phyloP scores from a whole-genome alignment of 768 basidiomycete genomes.

The Lentinula aciculospora region DNA sequence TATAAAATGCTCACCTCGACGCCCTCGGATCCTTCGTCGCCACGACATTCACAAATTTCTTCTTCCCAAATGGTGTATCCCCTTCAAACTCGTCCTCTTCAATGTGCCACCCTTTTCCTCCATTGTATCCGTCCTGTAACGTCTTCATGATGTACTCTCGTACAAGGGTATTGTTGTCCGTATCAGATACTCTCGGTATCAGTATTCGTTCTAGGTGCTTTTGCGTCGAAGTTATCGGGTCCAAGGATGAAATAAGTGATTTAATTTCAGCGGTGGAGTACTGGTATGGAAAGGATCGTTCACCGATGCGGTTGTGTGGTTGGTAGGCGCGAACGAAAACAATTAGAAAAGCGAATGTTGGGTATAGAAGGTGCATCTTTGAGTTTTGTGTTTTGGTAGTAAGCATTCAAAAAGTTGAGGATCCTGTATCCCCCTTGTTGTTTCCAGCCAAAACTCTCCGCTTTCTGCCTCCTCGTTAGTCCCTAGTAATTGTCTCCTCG shows the following conservation, averaged over 20 bases:
- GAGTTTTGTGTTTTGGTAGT: no score
- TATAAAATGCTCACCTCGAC: constrained; percentile 15
- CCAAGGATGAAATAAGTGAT: constrained; percentile 28
- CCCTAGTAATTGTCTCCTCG: no score
- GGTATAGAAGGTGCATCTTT: neutral
- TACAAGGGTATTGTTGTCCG: constrained; percentile 75
- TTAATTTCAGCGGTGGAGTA: neutral
- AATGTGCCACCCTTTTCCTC: constrained; percentile 57
- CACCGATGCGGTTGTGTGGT: neutral
- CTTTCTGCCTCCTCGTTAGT: no score
- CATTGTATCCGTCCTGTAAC: constrained; percentile 30
- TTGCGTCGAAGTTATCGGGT: constrained; percentile 45
- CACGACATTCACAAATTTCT: constrained; percentile 83
- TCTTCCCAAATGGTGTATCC: constrained; percentile 75
- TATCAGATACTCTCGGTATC: constrained; percentile 56
- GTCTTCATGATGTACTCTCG: constrained; percentile 75
- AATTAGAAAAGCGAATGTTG: neutral
- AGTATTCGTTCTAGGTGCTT: constrained; percentile 53
- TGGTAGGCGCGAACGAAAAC: neutral
- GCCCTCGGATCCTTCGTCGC: constrained; percentile 94
- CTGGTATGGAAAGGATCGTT: neutral
- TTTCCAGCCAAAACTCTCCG: no score
- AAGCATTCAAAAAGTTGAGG: no score
- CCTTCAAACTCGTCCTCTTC: constrained; percentile 81
- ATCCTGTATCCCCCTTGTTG: no score